Base-by-base conservation (phyloP, 306 rosid genomes). In the Citrullus colocynthis region DNA sequence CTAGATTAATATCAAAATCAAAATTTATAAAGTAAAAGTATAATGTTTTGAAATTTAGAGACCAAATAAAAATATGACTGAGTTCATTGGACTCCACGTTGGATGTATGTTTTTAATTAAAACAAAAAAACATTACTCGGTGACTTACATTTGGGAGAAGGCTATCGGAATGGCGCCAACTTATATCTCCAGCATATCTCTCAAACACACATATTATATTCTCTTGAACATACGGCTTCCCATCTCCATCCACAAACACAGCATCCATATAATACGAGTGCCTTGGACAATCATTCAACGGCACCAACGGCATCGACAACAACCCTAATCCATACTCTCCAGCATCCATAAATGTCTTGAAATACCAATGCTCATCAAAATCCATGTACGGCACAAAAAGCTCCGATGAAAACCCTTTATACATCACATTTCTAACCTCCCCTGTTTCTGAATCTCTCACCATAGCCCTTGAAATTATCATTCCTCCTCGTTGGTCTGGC, bases 381-480 rank as follows among this genome's bases (percentile, higher is more conserved):
- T 94, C 97, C 98, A 94, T 94, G 58, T 91, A 90, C 56, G 97
- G 97, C 67, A 94, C 97, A 51, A 90, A 94, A 37, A 94, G 37
- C 79, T 94, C 96, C 2, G 97, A 94, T 7, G 89, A 80, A 39
- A 91, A 88, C 57, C 98, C 98, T 79, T 91, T 91, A 83, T 91
- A 91, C 83, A 91, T 85, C 14, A 94, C 97, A 64, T 82, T 80
- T 79, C 98, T 88, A n/a, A 89, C 6, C 79, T 91, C 84, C 28
- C 79, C 84, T 44, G 94, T 81, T 6, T 89, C 91, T 14, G 94
- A 90, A 64, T 94, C 97, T 16, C 83, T 78, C 79, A 91, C 87
- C 77, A 78, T 83, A 0, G 85, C 98, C 59, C 80, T 88, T 2
- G 97, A 94, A 8, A 94, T 82, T 1, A 91, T 77, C 51, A 71